A percentile compares a stretch with the other conserved stretches of the same genome.
These are phyloP conservation scores for Ceriops decandra DNA, from an alignment of 345 rosid species.

Conservation along the genomic window DNA sequence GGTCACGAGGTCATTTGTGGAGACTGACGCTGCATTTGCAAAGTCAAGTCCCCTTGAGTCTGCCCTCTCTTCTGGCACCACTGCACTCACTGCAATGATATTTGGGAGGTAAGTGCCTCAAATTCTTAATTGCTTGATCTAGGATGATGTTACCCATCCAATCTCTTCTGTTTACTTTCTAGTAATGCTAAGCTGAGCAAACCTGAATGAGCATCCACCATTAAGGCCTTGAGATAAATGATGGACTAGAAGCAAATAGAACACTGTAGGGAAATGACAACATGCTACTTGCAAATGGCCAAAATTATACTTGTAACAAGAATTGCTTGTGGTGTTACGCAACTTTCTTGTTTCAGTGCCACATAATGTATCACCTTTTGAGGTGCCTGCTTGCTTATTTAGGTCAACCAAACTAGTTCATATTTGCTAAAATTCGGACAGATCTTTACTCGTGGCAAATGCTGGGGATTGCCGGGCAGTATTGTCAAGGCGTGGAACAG, in stretches of 20 bases:
- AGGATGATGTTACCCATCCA: background rate
- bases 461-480: slow-evolving; percentile 95
- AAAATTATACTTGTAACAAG: no score
- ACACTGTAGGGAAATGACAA: no score
- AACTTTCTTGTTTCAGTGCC: no score
- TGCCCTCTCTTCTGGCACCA: slow-evolving; percentile 68
- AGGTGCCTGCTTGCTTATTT: no score
- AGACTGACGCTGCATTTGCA: slow-evolving; percentile 70
- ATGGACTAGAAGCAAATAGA: background rate
- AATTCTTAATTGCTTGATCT: background rate
- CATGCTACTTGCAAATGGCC: no score
- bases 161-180: background rate
- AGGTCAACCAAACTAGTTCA: no score
- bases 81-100: slow-evolving; percentile 79
- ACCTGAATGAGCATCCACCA: background rate
- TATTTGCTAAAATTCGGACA: slow-evolving; percentile 8
- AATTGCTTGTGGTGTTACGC: no score
- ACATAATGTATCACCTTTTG: no score
- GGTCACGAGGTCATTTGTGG: slow-evolving; percentile 59
- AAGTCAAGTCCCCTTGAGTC: slow-evolving; percentile 46
- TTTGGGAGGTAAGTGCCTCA: slow-evolving; percentile 57
- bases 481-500: slow-evolving; percentile 56
- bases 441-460: slow-evolving; percentile 85
- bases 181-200: background rate
- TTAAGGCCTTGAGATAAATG: background rate